Evolutionary conservation across 257 asterid genomes (phyloP), one percentile per base, ranked within the genome.

Genomic region (Hygrophila difformis): DNA sequence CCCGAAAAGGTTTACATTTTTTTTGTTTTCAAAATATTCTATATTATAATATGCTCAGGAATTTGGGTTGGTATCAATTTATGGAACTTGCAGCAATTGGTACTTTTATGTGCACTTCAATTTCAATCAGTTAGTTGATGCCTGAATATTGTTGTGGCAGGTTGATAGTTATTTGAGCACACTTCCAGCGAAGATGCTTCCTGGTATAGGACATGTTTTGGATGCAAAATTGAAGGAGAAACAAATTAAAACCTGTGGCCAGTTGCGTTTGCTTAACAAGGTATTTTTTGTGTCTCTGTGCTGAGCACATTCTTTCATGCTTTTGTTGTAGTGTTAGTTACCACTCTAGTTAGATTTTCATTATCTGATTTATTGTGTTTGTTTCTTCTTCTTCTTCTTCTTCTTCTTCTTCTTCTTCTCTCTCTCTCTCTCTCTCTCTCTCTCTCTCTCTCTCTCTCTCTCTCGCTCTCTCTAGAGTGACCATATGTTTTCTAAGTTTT

Each of bases 171-270:
- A 77, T 64, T 62, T 89, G 61, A 19, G 56, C 37, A 62, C 70
- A 47, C 98, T 89, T 67, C 96, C 96, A 37, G 96, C 85, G 19
- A 82, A 86, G 75, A 85, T 75, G 57, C 96, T 89, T 70, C 96
- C 98, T 49, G 96, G 98, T 48, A 82, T 89, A 50, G 98, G 98
- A 24, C 68, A 63, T 69, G 88, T 74, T 61, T 65, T 85, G 76
- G 93, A 78, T 65, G 87, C 69, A 51, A 89, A 78, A 64, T 62
- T 85, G 84, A 78, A 72, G 70, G 66, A 47, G 31, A 78, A 59
- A 39, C 75, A 74, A 58, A 64, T 89, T 51, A 69, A 55, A 58
- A 85, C 84, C 36, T 89, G 98, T 63, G 92, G 88, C 18, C 81
- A 78, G 43, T 70, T 89, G 67, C 93, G 82, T 50, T 38, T 57